Percentiles rank a stretch among this genome's conserved stretches.
phyloP scores from a whole-genome alignment of 805 yeast species.

The Saccharomyces jurei region DNA sequence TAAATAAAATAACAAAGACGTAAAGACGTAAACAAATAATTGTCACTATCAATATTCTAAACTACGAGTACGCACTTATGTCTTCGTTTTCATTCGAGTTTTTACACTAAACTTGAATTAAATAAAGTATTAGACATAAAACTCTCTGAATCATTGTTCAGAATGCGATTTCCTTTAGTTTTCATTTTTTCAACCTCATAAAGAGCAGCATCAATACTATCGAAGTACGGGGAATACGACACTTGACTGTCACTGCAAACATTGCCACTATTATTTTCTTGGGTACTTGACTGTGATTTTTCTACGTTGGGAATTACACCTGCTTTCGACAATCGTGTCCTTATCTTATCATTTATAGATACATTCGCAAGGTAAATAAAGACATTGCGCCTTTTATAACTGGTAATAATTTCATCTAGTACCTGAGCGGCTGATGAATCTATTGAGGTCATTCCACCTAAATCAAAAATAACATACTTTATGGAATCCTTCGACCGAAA shows the following conservation, averaged over 20 bases:
- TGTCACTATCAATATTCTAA: not conserved
- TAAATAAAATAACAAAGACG: not conserved
- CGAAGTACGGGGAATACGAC: constrained; percentile 9
- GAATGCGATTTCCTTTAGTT: not conserved
- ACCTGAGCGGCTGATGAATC: constrained; percentile 78
- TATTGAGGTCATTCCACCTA: constrained; percentile 72
- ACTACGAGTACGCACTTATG: not conserved
- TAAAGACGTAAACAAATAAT: not conserved
- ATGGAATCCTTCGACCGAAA: constrained; percentile 39
- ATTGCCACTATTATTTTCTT: not conserved
- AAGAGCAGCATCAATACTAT: constrained; percentile 14
- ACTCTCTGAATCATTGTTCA: not conserved
- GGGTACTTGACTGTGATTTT: not conserved
- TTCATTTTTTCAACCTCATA: constrained; percentile 2
- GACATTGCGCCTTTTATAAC: constrained; percentile 48
- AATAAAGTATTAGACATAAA: not conserved
- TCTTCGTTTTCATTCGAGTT: not conserved
- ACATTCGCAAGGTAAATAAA: constrained; percentile 55
- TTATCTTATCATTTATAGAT: constrained; percentile 39
- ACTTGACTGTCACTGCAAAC: not conserved
- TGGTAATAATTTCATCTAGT: constrained; percentile 48
- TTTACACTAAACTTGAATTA: not conserved
- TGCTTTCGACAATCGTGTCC: constrained; percentile 43
- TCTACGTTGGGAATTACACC: constrained; percentile 36
- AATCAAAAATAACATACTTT: constrained; percentile 59